These are phyloP conservation scores for Trypanosoma vivax DNA, from an alignment of 208 protist species.

Conservation along the genomic window DNA sequence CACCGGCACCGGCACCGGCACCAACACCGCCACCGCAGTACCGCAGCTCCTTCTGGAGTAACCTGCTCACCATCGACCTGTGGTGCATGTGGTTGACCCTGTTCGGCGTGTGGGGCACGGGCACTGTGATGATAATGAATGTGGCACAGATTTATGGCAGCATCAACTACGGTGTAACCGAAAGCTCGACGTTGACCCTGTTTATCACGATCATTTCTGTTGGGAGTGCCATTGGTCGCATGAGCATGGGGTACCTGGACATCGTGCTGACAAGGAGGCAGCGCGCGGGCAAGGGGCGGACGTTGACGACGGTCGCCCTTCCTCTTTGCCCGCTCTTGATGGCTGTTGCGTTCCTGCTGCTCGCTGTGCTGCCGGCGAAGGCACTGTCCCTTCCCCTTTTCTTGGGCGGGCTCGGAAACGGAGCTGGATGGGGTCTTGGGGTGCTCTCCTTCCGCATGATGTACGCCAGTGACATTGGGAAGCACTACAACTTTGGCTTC, in stretches of 20 bases:
- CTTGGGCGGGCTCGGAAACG: constrained; percentile 37
- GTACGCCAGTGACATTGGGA: constrained; percentile 56
- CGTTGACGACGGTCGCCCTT: constrained; percentile 9
- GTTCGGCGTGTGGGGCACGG: constrained; percentile 61
- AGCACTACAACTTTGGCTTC: constrained; percentile 56
- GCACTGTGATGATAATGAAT: constrained; percentile 58
- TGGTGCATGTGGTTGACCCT: constrained; percentile 46
- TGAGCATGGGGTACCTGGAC: constrained; percentile 46
- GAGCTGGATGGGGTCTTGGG: constrained; percentile 44
- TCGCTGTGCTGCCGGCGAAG: constrained; percentile 29
- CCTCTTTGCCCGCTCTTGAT: constrained; percentile 30
- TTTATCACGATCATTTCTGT: constrained; percentile 51
- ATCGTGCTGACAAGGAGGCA: constrained; percentile 27
- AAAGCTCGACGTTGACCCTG: constrained; percentile 24
- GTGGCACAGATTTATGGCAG: constrained; percentile 69
- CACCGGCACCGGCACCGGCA: background rate
- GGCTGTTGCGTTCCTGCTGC: constrained; percentile 29
- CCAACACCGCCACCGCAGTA: constrained; percentile 10
- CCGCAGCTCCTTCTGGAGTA: constrained; percentile 5
- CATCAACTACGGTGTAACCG: constrained; percentile 38
- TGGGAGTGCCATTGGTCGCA: constrained; percentile 49
- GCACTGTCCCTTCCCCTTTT: constrained; percentile 44
- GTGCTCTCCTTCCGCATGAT: constrained; percentile 33
- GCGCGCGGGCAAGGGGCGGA: constrained; percentile 3
- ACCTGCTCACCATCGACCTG: constrained; percentile 48